Percentiles rank a stretch among this genome's conserved stretches.
Evolutionary conservation across 2,329 filamentous ascomycete genomes (phyloP).

Genomic region (Fusarium dlaminii): DNA sequence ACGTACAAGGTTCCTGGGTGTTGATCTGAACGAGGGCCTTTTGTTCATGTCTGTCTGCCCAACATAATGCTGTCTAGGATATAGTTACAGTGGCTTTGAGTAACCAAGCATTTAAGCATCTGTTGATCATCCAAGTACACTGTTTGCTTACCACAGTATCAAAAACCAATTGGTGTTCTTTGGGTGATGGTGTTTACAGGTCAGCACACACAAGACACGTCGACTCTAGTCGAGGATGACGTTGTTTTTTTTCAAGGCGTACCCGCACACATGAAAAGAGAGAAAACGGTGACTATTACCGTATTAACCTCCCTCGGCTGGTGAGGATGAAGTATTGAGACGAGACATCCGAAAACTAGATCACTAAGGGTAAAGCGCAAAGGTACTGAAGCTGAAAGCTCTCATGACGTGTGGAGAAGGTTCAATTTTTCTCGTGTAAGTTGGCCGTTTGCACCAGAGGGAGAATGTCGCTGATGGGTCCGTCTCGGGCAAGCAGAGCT

Average conservation of each 20-base stretch:
- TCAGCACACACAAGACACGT: neutral
- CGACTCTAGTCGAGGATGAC: constrained; percentile 1
- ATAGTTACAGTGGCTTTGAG: neutral
- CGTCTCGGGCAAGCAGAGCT: constrained; percentile 23
- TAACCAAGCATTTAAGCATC: neutral
- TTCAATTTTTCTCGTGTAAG: neutral
- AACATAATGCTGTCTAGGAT: constrained; percentile 10
- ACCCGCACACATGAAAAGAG: constrained; percentile 1
- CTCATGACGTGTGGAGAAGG: constrained; percentile 9
- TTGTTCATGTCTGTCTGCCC: constrained; percentile 24
- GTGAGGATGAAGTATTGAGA: constrained; percentile 13
- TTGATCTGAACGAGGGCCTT: neutral
- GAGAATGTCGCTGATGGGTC: constrained; percentile 28
- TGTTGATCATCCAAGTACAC: neutral
- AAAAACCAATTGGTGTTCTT: neutral
- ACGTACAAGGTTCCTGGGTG: constrained; percentile 18
- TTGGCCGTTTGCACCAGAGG: neutral
- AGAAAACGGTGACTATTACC: neutral
- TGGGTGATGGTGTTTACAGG: neutral
- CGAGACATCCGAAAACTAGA: constrained; percentile 14
- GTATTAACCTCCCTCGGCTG: constrained; percentile 19
- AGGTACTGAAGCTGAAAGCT: neutral
- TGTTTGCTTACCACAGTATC: neutral
- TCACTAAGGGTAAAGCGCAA: constrained; percentile 12
- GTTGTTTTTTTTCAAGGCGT: neutral